Evolutionary conservation across 306 rosid species (phyloP).

Genomic region (Casuarina glauca): DNA sequence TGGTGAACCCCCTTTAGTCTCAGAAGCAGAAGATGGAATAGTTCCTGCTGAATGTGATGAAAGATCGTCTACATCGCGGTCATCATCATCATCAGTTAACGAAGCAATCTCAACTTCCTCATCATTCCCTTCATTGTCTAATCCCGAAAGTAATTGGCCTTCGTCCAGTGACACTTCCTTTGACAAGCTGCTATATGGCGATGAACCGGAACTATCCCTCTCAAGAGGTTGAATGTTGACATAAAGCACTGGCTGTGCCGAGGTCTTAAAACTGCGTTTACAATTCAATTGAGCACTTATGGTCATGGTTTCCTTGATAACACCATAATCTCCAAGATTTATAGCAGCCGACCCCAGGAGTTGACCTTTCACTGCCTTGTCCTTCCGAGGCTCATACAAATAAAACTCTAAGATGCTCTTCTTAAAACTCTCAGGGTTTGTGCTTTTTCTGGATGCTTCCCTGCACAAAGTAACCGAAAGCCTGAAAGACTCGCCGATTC

Average conservation of each 20-base stretch:
- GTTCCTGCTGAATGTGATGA: conserved; percentile 42
- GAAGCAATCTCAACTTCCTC: conserved; percentile 64
- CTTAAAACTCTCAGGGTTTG: conserved; percentile 45
- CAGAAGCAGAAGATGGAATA: conserved; percentile 41
- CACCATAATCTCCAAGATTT: conserved; percentile 74
- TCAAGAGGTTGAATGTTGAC: conserved; percentile 62
- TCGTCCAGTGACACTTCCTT: conserved; percentile 48
- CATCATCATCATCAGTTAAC: conserved; percentile 54
- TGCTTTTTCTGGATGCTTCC: conserved; percentile 57
- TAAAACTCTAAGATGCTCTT: conserved; percentile 66
- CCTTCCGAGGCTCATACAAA: conserved; percentile 53
- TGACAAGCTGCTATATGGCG: conserved; percentile 54
- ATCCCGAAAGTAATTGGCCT: conserved; percentile 50
- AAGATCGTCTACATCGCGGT: conserved; percentile 29
- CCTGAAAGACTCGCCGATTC: conserved; percentile 53
- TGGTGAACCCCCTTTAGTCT: conserved; percentile 46
- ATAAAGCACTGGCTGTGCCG: conserved; percentile 56
- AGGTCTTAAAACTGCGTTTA: conserved; percentile 60
- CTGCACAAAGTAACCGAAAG: conserved; percentile 46
- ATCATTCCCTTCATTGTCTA: conserved; percentile 40
- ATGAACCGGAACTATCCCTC: conserved; percentile 49
- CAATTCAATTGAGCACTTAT: conserved; percentile 46
- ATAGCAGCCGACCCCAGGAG: conserved; percentile 61
- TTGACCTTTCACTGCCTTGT: conserved; percentile 57
- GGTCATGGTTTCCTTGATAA: conserved; percentile 42